Conservation (phyloP, 2,329 filamentous ascomycete species). For the Alternaria conjuncta region DNA sequence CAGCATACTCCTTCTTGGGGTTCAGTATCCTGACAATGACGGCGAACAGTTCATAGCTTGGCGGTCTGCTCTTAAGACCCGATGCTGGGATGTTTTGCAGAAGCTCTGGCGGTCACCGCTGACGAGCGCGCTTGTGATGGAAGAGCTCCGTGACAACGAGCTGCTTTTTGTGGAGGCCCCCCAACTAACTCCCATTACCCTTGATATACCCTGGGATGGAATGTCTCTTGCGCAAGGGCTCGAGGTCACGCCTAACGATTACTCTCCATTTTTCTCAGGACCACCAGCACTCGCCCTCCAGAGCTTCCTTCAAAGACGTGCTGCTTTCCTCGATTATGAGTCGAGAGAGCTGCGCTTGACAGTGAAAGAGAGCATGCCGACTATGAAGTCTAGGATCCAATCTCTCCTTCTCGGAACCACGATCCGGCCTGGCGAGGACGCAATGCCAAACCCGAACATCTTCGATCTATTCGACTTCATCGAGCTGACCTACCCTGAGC, state of each 20-base stretch:
- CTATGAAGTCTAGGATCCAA: conserved; percentile 54
- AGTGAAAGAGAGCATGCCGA: conserved; percentile 70
- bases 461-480: conserved; percentile 96
- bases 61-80: conserved; percentile 52
- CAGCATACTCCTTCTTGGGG: conserved; percentile 73
- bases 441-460: conserved; percentile 73
- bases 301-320: conserved; percentile 79
- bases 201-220: conserved; percentile 76
- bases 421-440: conserved; percentile 68
- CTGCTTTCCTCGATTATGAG: conserved; percentile 82
- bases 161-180: conserved; percentile 80
- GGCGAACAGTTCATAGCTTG: conserved; percentile 50
- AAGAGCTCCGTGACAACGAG: conserved; percentile 79
- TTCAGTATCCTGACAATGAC: conserved; percentile 70
- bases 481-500: conserved; percentile 63
- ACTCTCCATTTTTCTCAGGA: conserved; percentile 70
- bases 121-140: conserved; percentile 75
- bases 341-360: conserved; percentile 83
- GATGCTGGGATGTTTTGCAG: conserved; percentile 68
- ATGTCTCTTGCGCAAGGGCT: conserved; percentile 59
- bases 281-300: conserved; percentile 72
- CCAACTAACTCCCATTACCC: conserved; percentile 72
- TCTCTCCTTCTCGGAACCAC: conserved; percentile 79
- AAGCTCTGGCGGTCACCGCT: conserved; percentile 84
- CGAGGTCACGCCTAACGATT: conserved; percentile 24